Evolutionary conservation across 495 filamentous ascomycete species (phyloP).

Genomic region (Neurospora tetraspora): DNA sequence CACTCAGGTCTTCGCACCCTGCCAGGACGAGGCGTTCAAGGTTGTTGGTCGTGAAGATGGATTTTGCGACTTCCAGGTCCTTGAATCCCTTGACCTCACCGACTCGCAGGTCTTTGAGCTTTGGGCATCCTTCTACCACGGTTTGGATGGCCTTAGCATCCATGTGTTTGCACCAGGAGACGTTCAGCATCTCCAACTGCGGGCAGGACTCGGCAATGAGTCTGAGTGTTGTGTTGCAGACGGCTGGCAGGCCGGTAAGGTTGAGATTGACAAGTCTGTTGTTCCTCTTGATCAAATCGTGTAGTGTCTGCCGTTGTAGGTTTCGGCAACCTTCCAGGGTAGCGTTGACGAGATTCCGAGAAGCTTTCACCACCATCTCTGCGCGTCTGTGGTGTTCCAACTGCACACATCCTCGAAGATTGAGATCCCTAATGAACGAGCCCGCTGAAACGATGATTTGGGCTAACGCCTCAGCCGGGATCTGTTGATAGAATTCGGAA

Average conservation of each 20-base stretch:
- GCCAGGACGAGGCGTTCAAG: constrained; percentile 70
- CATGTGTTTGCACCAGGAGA: constrained; percentile 85
- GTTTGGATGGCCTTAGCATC: constrained; percentile 70
- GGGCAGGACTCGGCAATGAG: constrained; percentile 80
- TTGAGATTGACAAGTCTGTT: constrained; percentile 71
- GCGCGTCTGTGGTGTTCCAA: constrained; percentile 69
- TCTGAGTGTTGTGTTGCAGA: constrained; percentile 78
- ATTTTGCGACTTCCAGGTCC: constrained; percentile 53
- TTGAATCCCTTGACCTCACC: constrained; percentile 76
- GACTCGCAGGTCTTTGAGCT: constrained; percentile 69
- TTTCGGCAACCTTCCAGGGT: constrained; percentile 84
- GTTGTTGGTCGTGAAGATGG: constrained; percentile 69
- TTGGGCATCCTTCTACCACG: constrained; percentile 61
- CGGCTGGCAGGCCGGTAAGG: constrained; percentile 64
- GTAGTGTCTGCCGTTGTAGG: constrained; percentile 62
- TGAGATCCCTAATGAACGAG: constrained; percentile 83
- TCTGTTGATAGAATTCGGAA: constrained; percentile 75
- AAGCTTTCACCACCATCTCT: constrained; percentile 67
- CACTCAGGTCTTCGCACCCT: constrained; percentile 66
- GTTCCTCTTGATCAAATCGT: constrained; percentile 72
- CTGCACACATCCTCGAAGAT: constrained; percentile 51
- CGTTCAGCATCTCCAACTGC: constrained; percentile 68
- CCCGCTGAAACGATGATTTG: constrained; percentile 80
- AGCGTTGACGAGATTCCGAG: constrained; percentile 77
- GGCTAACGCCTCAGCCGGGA: constrained; percentile 70